phyloP scores from a whole-genome alignment of 2,329 filamentous ascomycete genomes.

The Penicillium rolfsii region DNA sequence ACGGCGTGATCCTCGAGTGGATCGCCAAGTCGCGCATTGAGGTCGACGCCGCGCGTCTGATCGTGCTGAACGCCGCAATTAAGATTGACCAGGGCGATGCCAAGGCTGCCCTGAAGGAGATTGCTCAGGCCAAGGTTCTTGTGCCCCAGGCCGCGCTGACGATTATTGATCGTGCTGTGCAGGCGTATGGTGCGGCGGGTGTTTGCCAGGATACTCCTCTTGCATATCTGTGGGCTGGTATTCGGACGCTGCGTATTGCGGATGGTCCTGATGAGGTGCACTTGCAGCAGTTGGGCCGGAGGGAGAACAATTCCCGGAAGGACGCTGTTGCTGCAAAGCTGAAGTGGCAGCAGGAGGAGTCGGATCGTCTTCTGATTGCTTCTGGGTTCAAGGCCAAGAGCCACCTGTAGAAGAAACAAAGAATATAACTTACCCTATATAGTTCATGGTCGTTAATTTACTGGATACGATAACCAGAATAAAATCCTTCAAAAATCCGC shows the following conservation, averaged over 20 bases:
- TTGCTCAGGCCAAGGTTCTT: slow-evolving; percentile 92
- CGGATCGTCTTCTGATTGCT: slow-evolving; percentile 42
- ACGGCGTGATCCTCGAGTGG: slow-evolving; percentile 94
- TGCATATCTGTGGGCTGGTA: slow-evolving; percentile 77
- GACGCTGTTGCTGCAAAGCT: slow-evolving; percentile 48
- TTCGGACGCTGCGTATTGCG: slow-evolving; percentile 80
- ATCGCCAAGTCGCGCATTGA: slow-evolving; percentile 90
- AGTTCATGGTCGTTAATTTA: background rate
- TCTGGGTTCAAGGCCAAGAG: slow-evolving; percentile 44
- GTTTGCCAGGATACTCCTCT: slow-evolving; percentile 94
- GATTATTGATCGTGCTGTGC: slow-evolving; percentile 92
- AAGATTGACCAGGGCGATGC: slow-evolving; percentile 89
- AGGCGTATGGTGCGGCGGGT: slow-evolving; percentile 88
- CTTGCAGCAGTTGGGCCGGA: slow-evolving; percentile 60
- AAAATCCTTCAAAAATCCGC: background rate
- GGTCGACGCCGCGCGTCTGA: slow-evolving; percentile 85
- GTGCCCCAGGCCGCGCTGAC: slow-evolving; percentile 79
- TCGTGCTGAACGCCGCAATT: slow-evolving; percentile 92
- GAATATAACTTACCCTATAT: background rate
- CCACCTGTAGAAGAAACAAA: slow-evolving; percentile 34
- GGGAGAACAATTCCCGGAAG: slow-evolving; percentile 58
- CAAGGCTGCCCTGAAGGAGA: slow-evolving; percentile 88
- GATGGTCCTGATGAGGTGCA: slow-evolving; percentile 98
- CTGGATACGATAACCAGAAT: background rate
- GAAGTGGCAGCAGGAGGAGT: slow-evolving; percentile 46